Percentiles rank a stretch among this genome's conserved stretches.
phyloP scores from a whole-genome alignment of 805 yeast species.

The Wickerhamomyces sydowiorum region DNA sequence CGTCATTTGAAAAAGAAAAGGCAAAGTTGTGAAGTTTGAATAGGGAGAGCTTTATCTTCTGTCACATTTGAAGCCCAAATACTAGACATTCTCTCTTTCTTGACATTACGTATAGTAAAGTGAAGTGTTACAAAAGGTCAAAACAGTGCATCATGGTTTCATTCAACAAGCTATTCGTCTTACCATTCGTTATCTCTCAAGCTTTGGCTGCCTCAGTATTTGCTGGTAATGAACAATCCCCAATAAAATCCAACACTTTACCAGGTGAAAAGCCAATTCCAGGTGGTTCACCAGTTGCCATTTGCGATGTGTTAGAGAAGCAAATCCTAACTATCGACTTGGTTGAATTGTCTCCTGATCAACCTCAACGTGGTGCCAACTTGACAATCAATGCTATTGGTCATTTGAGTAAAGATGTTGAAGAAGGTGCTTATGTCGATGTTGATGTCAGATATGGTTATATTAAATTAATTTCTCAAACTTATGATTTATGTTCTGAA shows the following conservation, averaged over 20 bases:
- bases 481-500: slow-evolving; percentile 91
- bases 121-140: too few species aligned
- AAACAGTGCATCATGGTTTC: slow-evolving; percentile 3
- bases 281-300: slow-evolving; percentile 80
- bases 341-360: slow-evolving; percentile 72
- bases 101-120: too few species aligned
- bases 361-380: slow-evolving; percentile 82
- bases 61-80: too few species aligned
- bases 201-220: slow-evolving; percentile 13
- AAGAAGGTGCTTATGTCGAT: slow-evolving; percentile 90
- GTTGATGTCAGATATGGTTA: slow-evolving; percentile 91
- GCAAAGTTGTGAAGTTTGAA: too few species aligned
- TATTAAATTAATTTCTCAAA: slow-evolving; percentile 79
- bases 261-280: slow-evolving; percentile 67
- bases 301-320: slow-evolving; percentile 60
- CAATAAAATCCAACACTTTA: slow-evolving; percentile 13
- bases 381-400: slow-evolving; percentile 79
- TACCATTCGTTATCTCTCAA: not conserved
- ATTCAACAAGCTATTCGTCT: slow-evolving; percentile 1
- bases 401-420: slow-evolving; percentile 43
- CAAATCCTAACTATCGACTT: slow-evolving; percentile 61
- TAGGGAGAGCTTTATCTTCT: too few species aligned
- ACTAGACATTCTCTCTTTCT: too few species aligned
- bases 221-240: slow-evolving; percentile 14
- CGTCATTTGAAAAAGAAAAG: too few species aligned